A percentile compares a stretch with the other conserved stretches of the same genome.
phyloP scores from a whole-genome alignment of 2,329 filamentous ascomycete genomes.

The Diaporthe longicolla region DNA sequence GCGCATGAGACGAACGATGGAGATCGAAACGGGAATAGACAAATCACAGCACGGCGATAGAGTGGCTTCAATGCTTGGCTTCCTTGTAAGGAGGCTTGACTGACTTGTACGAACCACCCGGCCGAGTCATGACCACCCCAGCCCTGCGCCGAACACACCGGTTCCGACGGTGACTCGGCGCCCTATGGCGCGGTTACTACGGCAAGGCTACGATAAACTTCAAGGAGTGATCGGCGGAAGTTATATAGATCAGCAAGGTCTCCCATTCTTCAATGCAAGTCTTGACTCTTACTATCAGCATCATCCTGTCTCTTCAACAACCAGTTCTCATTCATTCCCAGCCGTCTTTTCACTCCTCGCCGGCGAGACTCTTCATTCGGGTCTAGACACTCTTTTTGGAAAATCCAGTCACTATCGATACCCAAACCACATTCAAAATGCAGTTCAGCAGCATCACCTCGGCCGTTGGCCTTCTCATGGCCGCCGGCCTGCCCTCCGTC shows the following conservation, averaged over 20 bases:
- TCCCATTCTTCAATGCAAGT: neutral
- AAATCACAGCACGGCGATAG: slow-evolving; percentile 20
- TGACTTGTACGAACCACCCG: slow-evolving; percentile 30
- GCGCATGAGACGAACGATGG: slow-evolving; percentile 33
- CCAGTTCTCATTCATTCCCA: neutral
- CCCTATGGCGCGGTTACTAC: slow-evolving; percentile 21
- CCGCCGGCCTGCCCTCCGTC: slow-evolving; percentile 13
- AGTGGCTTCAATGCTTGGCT: slow-evolving; percentile 32
- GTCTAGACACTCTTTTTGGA: slow-evolving; percentile 29
- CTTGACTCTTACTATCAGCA: slow-evolving; percentile 13
- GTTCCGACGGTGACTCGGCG: slow-evolving; percentile 16
- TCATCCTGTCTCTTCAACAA: slow-evolving; percentile 23
- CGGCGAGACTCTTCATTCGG: slow-evolving; percentile 25
- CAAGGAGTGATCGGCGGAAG: neutral
- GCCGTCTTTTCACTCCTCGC: slow-evolving; percentile 8
- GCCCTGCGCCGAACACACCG: slow-evolving; percentile 20
- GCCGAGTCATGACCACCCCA: slow-evolving; percentile 30
- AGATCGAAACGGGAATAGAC: slow-evolving; percentile 20
- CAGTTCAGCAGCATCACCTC: slow-evolving; percentile 28
- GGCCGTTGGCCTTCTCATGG: slow-evolving; percentile 25
- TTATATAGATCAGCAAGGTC: slow-evolving; percentile 28
- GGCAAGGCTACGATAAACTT: slow-evolving; percentile 27
- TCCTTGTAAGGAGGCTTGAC: slow-evolving; percentile 26
- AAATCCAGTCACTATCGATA: slow-evolving; percentile 14
- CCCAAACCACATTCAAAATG: slow-evolving; percentile 14